These are phyloP conservation scores for Pugionium dolabratum DNA, from an alignment of 345 rosid genomes.

Conservation along the genomic window DNA sequence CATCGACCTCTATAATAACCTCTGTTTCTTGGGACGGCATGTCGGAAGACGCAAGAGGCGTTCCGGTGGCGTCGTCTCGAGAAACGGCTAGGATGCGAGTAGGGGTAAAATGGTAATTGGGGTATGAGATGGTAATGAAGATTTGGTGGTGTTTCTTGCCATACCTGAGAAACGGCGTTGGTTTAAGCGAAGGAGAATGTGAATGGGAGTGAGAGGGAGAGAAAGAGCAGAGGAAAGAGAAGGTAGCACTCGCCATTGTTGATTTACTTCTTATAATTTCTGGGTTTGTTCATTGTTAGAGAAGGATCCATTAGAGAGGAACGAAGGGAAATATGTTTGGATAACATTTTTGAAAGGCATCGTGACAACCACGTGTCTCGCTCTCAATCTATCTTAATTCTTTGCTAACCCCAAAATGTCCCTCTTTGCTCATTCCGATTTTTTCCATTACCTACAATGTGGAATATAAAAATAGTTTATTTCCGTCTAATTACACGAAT, in stretches of 20 bases:
- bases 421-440: neutral
- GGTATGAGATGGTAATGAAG: constrained; percentile 29
- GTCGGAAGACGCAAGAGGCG: constrained; percentile 21
- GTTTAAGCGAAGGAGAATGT: constrained; percentile 36
- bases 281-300: constrained; percentile 31
- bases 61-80: constrained; percentile 60
- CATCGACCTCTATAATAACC: constrained; percentile 21
- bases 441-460: no score
- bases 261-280: neutral
- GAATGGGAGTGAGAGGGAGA: constrained; percentile 39
- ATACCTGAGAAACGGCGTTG: constrained; percentile 30
- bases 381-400: constrained; percentile 4
- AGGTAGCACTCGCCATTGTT: constrained; percentile 63
- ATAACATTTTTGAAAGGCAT: constrained; percentile 38
- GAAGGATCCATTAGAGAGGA: constrained; percentile 29
- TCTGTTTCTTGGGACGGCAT: constrained; percentile 6
- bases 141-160: constrained; percentile 29
- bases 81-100: constrained; percentile 64
- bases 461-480: no score
- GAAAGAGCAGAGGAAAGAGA: constrained; percentile 48
- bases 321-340: constrained; percentile 8
- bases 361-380: constrained; percentile 36
- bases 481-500: no score
- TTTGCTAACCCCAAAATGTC: constrained; percentile 7
- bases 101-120: constrained; percentile 30